A percentile compares a stretch with the other conserved stretches of the same genome.
Evolutionary conservation across 2,329 filamentous ascomycete species (phyloP).

Genomic region (Arachnomyces sp.): DNA sequence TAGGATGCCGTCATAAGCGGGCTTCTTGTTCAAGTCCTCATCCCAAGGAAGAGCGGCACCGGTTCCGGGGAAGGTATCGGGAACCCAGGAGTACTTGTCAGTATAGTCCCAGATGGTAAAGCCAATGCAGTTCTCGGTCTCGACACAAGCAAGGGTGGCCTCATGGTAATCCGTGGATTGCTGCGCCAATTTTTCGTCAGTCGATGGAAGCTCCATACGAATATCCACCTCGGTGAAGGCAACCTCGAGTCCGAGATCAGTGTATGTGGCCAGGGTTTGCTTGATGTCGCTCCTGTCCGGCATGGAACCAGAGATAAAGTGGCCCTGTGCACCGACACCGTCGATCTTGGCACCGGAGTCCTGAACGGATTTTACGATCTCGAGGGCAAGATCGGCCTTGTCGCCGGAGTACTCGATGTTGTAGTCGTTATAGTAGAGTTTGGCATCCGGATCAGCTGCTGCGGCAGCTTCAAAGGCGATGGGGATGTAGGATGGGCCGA

Average conservation of each 20-base stretch:
- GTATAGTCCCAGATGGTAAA: slow-evolving; percentile 37
- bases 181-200: slow-evolving; percentile 18
- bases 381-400: slow-evolving; percentile 28
- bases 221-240: slow-evolving; percentile 44
- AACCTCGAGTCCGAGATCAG: slow-evolving; percentile 33
- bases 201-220: slow-evolving; percentile 34
- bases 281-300: slow-evolving; percentile 33
- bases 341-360: slow-evolving; percentile 38
- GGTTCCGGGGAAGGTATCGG: slow-evolving; percentile 33
- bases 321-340: slow-evolving; percentile 42
- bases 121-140: slow-evolving; percentile 25
- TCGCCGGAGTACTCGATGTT: slow-evolving; percentile 33
- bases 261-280: slow-evolving; percentile 31
- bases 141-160: slow-evolving; percentile 24
- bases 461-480: slow-evolving; percentile 40
- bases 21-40: slow-evolving; percentile 40
- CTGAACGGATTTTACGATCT: slow-evolving; percentile 33
- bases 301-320: slow-evolving; percentile 38
- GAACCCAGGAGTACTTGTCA: slow-evolving; percentile 42
- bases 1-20: slow-evolving; percentile 34
- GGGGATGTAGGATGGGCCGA: slow-evolving; percentile 39
- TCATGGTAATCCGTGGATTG: slow-evolving; percentile 27
- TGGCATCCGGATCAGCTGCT: slow-evolving; percentile 52
- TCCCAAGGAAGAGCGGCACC: slow-evolving; percentile 42
- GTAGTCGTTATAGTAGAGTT: slow-evolving; percentile 41